phyloP scores from a whole-genome alignment of 305 asterid species.

The Euphrasia arctica region DNA sequence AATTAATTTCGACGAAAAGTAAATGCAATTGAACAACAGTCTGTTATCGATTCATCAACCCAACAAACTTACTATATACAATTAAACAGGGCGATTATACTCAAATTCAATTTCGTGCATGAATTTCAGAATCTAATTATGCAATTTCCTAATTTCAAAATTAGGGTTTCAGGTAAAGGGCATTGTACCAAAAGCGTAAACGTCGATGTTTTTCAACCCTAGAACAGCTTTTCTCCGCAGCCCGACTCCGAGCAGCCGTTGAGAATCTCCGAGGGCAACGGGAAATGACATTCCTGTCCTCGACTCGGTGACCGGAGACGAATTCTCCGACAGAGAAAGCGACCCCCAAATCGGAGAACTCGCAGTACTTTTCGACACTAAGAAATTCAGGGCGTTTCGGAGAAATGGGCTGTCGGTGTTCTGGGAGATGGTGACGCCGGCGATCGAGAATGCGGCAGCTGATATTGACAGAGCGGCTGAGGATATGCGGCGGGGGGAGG shows the following conservation, averaged over 20 bases:
- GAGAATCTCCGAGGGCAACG: slow-evolving; percentile 57
- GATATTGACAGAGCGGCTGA: slow-evolving; percentile 47
- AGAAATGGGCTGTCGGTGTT: slow-evolving; percentile 36
- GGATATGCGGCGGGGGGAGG: slow-evolving; percentile 35
- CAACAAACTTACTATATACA: not conserved
- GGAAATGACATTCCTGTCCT: slow-evolving; percentile 80
- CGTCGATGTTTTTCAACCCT: slow-evolving; percentile 87
- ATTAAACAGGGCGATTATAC: too few relatives aligned
- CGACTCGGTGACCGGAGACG: slow-evolving; percentile 59
- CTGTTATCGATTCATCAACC: slow-evolving; percentile 11
- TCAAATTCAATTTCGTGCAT: not conserved
- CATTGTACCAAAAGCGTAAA: slow-evolving; percentile 79
- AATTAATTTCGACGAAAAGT: not conserved
- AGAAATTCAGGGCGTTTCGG: slow-evolving; percentile 41
- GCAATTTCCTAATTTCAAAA: not conserved
- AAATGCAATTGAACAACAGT: not conserved
- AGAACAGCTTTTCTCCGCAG: slow-evolving; percentile 60
- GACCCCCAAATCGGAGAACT: slow-evolving; percentile 60
- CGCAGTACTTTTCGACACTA: slow-evolving; percentile 29
- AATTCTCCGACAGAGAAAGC: slow-evolving; percentile 45
- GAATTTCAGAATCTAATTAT: not conserved
- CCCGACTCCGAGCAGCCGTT: slow-evolving; percentile 85
- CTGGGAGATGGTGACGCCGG: slow-evolving; percentile 49
- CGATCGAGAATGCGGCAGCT: slow-evolving; percentile 33
- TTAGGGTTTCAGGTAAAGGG: slow-evolving; percentile 11